Base-by-base conservation (phyloP, 345 rosid species). In the Eucalyptus marginata region DNA sequence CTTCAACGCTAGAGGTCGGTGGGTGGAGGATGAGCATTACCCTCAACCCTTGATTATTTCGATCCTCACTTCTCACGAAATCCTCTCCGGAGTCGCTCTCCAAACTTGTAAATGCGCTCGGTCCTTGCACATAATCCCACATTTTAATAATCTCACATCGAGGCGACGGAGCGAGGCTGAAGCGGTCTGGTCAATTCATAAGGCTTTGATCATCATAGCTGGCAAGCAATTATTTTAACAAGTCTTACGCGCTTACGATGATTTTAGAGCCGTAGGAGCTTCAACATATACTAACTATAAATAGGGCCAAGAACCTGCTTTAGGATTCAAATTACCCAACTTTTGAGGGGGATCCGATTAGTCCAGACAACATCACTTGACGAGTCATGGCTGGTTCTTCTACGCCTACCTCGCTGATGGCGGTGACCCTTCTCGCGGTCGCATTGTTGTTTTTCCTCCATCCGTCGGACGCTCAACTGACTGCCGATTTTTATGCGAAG, bases 401-500 rank as follows among this genome's bases (percentile, higher is more conserved):
- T 62, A 62, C 71, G 14, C 71, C 36, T 62, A 29, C 71, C 36
- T 62, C 88, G 86, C 49, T 81, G 15, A 81, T 36, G 18, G 33
- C 36, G 6, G 46, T 25, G 13, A 44, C 86, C 40, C 25, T 71
- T 33, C n/a, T 90, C 46, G 62, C 33, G 15, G 47, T 88, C 22
- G 47, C 89, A 44, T 24, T 87, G 5, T 15, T 88, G 24, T 13
- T 88, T 5, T 6, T 22, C 18, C 33, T 47, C 49, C 10, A 14
- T 15, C 86, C 59, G 33, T 46, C 90, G 0, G 49, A 88, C 22
- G 95, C 93, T 87, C 97, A 96, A 84, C 58, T 97, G 87, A 94
- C 47, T 68, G 49, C 96, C 11, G 90, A 95, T 25, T 96, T 94
- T 89, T 96, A 96, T 87, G 90, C 89, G 6, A 88, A 80, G 2